A percentile compares a stretch with the other conserved stretches of the same genome.
Evolutionary conservation across 2,329 filamentous ascomycete species (phyloP).

Genomic region (Claviceps purpurea): DNA sequence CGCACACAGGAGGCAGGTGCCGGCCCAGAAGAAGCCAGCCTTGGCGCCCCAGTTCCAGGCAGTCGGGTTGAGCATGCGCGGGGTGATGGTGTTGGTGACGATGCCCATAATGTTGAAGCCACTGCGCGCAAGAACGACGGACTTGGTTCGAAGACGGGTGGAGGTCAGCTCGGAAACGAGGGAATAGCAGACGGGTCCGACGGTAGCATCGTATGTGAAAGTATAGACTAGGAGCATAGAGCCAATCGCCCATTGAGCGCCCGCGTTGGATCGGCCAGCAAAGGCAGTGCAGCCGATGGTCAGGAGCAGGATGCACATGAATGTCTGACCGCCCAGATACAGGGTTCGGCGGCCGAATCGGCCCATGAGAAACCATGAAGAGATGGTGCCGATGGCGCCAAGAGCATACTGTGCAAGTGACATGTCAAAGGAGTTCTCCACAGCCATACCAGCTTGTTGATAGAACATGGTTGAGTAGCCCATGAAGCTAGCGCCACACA

Average conservation of each 20-base stretch:
- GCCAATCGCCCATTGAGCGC: conserved; percentile 35
- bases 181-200: conserved; percentile 60
- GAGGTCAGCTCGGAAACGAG: conserved; percentile 48
- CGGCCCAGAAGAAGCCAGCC: conserved; percentile 33
- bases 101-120: conserved; percentile 37
- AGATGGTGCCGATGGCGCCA: conserved; percentile 29
- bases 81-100: conserved; percentile 30
- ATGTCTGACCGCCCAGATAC: conserved; percentile 32
- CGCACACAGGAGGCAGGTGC: conserved; percentile 29
- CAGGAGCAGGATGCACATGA: conserved; percentile 30
- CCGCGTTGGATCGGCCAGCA: conserved; percentile 28
- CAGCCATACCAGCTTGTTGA: conserved; percentile 26
- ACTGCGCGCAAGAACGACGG: conserved; percentile 30
- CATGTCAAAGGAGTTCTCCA: conserved; percentile 25
- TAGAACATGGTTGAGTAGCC: conserved; percentile 46
- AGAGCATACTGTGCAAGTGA: conserved; percentile 29
- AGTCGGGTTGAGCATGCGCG: conserved; percentile 32
- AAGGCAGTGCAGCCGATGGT: conserved; percentile 42
- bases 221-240: conserved; percentile 31
- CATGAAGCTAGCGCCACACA: conserved; percentile 31
- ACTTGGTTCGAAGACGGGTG: conserved; percentile 32
- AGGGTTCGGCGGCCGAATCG: conserved; percentile 31
- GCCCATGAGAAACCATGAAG: conserved; percentile 31
- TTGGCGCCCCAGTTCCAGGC: conserved; percentile 35
- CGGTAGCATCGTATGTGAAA: conserved; percentile 26